Evolutionary conservation across 768 basidiomycete genomes (phyloP).

Genomic region (Pisolithus microcarpus): DNA sequence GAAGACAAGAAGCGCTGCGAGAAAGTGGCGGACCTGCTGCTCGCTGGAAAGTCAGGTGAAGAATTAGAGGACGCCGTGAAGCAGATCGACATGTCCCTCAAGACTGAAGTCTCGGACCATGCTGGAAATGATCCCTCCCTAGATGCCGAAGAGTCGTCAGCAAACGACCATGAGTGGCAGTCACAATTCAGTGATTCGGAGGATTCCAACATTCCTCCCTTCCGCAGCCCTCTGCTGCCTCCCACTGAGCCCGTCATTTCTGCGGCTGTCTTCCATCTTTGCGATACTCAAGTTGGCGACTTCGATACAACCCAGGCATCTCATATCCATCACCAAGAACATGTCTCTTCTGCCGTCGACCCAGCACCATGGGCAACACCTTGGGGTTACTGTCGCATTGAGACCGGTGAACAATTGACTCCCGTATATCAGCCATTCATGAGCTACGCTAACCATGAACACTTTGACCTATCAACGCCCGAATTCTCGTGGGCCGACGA

Average conservation of each 20-base stretch:
- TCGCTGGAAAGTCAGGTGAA: conserved; percentile 42
- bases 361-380: background rate
- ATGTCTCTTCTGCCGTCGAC: background rate
- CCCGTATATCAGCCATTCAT: conserved; percentile 8
- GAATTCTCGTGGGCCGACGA: conserved; percentile 18
- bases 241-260: conserved; percentile 6
- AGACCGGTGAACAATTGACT: background rate
- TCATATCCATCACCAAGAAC: background rate
- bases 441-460: conserved; percentile 3
- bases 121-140: background rate
- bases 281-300: conserved; percentile 10
- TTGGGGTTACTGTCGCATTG: background rate
- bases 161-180: background rate
- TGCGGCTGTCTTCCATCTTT: background rate
- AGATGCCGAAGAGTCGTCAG: background rate
- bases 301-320: background rate
- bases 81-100: conserved; percentile 19
- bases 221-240: conserved; percentile 26
- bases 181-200: conserved; percentile 1
- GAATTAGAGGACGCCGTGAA: conserved; percentile 42
- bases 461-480: conserved; percentile 5
- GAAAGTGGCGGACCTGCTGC: conserved; percentile 43
- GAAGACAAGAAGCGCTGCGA: conserved; percentile 44
- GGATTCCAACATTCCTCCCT: conserved; percentile 13
- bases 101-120: conserved; percentile 1